These are phyloP conservation scores for Panellus pusillus DNA, from an alignment of 768 basidiomycete genomes.

Conservation along the genomic window DNA sequence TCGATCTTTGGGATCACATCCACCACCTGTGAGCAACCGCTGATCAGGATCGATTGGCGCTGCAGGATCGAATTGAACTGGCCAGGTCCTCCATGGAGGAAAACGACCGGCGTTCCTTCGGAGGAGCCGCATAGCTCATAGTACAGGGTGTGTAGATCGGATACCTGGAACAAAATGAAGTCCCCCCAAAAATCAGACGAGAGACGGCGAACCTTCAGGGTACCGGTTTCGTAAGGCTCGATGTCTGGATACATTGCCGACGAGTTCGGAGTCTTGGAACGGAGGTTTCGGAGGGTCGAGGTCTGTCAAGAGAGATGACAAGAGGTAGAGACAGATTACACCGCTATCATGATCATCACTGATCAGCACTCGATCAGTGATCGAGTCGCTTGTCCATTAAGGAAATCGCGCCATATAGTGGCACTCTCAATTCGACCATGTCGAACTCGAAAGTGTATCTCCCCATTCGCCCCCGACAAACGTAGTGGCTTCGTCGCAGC, in stretches of 20 bases:
- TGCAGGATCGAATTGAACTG: too few species aligned
- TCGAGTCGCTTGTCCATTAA: too few species aligned
- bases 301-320: neutral
- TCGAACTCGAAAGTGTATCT: constrained; percentile 33
- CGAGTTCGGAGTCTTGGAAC: too few species aligned
- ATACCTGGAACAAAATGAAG: constrained; percentile 31
- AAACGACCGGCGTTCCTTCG: constrained; percentile 55
- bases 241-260: constrained; percentile 64
- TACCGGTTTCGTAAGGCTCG: constrained; percentile 64
- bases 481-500: constrained; percentile 33
- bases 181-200: too few species aligned
- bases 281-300: neutral
- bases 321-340: neutral
- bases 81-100: constrained; percentile 84
- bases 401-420: constrained; percentile 10
- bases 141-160: constrained; percentile 76
- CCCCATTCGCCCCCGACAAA: constrained; percentile 34
- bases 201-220: constrained; percentile 50
- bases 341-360: too few species aligned
- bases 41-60: too few species aligned
- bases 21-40: constrained; percentile 38
- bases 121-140: constrained; percentile 28
- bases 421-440: constrained; percentile 24
- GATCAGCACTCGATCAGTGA: too few species aligned
- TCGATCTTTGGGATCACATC: constrained; percentile 60